phyloP scores from a whole-genome alignment of 345 rosid species.

The Kandelia obovata region DNA sequence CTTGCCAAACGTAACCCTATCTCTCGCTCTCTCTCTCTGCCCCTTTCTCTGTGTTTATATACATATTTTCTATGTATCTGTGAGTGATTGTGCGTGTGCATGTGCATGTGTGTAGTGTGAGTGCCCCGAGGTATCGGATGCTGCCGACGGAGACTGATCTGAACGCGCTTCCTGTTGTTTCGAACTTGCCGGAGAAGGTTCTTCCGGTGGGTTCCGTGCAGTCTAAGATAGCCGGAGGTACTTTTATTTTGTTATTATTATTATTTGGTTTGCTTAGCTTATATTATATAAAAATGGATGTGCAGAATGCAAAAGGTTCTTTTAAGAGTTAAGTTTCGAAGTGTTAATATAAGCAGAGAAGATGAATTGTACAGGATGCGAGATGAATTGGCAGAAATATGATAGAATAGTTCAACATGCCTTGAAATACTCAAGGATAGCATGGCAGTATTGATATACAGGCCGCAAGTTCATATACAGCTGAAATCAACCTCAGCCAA shows the following conservation, averaged over 20 bases:
- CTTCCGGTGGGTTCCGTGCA: slow-evolving; percentile 61
- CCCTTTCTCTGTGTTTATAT: neutral
- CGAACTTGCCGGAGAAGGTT: slow-evolving; percentile 56
- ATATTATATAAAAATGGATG: neutral
- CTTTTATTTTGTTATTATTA: neutral
- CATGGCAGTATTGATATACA: too few relatives aligned
- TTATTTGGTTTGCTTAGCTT: neutral
- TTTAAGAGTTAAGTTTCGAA: neutral
- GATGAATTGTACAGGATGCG: too few relatives aligned
- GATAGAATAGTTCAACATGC: too few relatives aligned
- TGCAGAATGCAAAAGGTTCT: neutral
- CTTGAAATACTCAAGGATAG: too few relatives aligned
- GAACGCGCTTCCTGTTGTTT: slow-evolving; percentile 65
- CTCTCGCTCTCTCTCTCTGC: neutral
- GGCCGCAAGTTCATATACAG: too few relatives aligned
- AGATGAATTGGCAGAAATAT: too few relatives aligned
- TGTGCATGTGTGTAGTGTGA: slow-evolving; percentile 37
- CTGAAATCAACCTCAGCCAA: too few relatives aligned
- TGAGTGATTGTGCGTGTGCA: slow-evolving; percentile 8
- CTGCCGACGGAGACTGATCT: slow-evolving; percentile 87
- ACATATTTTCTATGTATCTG: neutral
- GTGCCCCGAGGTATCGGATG: slow-evolving; percentile 76
- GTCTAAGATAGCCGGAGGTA: slow-evolving; percentile 67
- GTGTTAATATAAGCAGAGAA: too few relatives aligned
- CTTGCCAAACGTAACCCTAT: slow-evolving; percentile 46